These are phyloP conservation scores for Termitomyces sp. DNA, from an alignment of 768 basidiomycete genomes.

Conservation along the genomic window DNA sequence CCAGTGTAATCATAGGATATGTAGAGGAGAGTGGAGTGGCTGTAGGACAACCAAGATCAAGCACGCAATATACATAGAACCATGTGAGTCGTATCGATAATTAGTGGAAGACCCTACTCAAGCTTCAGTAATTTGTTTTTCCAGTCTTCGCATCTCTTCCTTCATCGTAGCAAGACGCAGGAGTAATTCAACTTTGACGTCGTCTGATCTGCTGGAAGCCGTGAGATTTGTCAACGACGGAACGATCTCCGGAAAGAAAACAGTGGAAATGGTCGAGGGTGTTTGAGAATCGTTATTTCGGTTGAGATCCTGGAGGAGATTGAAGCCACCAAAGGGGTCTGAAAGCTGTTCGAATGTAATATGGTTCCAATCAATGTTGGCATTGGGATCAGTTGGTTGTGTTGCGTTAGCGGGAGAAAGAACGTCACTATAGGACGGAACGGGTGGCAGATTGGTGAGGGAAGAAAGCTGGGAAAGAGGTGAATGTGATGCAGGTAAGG, in stretches of 20 bases:
- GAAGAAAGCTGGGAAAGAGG: neutral
- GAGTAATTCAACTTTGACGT: conserved; percentile 2
- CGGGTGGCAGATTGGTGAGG: conserved; percentile 1
- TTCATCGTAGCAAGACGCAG: conserved; percentile 3
- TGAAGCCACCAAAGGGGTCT: neutral
- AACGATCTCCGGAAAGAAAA: neutral
- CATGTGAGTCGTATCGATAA: neutral
- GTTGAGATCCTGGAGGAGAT: neutral
- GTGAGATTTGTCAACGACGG: neutral
- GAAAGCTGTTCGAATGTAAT: neutral
- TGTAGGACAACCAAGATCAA: neutral
- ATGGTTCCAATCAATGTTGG: neutral
- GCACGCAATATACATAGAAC: neutral
- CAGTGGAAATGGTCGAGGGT: neutral
- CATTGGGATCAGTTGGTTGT: neutral
- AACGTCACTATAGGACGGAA: neutral
- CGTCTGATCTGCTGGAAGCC: neutral
- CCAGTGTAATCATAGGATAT: neutral
- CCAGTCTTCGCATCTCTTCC: conserved; percentile 8
- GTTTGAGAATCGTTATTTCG: neutral
- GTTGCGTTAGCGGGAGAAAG: neutral
- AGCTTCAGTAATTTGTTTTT: conserved; percentile 3
- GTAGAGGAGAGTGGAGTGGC: neutral
- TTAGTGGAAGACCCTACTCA: neutral
- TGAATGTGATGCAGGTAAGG: neutral